These are phyloP conservation scores for Syncephalastrum sp. DNA, from an alignment of 371 early-diverging fungal genomes.

Conservation along the genomic window DNA sequence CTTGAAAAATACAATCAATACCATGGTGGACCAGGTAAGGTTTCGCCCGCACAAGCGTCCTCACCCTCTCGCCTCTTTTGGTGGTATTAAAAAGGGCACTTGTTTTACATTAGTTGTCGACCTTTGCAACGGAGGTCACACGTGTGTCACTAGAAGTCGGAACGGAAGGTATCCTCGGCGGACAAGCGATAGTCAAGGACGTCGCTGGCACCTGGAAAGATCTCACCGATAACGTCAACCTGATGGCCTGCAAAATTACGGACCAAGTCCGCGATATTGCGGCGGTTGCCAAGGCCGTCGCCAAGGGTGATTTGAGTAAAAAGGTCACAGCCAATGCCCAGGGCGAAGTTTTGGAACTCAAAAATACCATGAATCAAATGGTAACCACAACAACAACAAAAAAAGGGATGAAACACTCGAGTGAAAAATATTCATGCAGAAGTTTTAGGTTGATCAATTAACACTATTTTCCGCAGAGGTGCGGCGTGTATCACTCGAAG, in stretches of 20 bases:
- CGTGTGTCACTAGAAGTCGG: constrained; percentile 57
- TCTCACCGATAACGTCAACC: constrained; percentile 63
- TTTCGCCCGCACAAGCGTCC: background rate
- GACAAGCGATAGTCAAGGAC: constrained; percentile 60
- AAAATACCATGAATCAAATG: constrained; percentile 49
- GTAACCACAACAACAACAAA: constrained; percentile 15
- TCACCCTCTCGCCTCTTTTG: background rate
- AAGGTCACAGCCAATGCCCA: constrained; percentile 50
- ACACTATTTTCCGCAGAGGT: constrained; percentile 39
- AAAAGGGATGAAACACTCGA: too few species aligned
- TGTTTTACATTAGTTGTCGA: constrained; percentile 35
- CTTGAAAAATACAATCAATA: constrained; percentile 62
- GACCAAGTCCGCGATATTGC: constrained; percentile 51
- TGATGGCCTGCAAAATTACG: constrained; percentile 51
- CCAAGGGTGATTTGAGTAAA: constrained; percentile 42
- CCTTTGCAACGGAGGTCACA: constrained; percentile 67
- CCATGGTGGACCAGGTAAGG: constrained; percentile 61
- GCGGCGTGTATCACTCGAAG: constrained; percentile 30
- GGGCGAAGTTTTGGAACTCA: constrained; percentile 49
- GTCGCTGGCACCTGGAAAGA: constrained; percentile 65
- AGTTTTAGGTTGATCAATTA: constrained; percentile 33
- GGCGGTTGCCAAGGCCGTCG: constrained; percentile 46
- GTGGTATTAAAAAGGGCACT: background rate
- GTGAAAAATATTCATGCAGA: too few species aligned
- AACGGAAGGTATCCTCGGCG: constrained; percentile 57